Percentiles rank a stretch among this genome's conserved stretches.
These are phyloP conservation scores for Dendrobium officinale DNA, from an alignment of 106 monocot genomes.

Conservation along the genomic window DNA sequence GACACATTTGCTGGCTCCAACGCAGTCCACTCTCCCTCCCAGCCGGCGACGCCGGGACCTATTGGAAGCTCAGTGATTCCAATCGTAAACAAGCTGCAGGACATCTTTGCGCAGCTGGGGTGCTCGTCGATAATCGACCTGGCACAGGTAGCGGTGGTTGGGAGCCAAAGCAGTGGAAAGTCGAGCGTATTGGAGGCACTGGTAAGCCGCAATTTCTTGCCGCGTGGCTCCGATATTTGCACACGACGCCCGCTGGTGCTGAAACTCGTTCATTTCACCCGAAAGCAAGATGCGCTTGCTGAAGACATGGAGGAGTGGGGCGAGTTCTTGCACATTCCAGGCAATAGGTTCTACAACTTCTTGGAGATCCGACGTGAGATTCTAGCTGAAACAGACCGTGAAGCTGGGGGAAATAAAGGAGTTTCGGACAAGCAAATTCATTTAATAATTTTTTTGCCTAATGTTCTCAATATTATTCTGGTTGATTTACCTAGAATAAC, in stretches of 20 bases:
- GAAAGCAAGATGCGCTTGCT: background rate
- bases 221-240: too few species aligned
- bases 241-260: too few species aligned
- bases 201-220: too few species aligned
- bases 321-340: slow-evolving; percentile 80
- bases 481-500: too few species aligned
- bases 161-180: slow-evolving; percentile 89
- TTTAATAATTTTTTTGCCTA: too few species aligned
- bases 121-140: slow-evolving; percentile 62
- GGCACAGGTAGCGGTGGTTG: slow-evolving; percentile 68
- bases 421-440: too few species aligned
- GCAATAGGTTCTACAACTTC: slow-evolving; percentile 18
- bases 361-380: too few species aligned
- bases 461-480: too few species aligned
- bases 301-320: slow-evolving; percentile 32
- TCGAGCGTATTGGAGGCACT: too few species aligned
- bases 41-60: slow-evolving; percentile 18
- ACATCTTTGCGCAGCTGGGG: slow-evolving; percentile 48
- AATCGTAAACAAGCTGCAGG: slow-evolving; percentile 78
- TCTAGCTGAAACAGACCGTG: too few species aligned
- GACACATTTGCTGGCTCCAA: slow-evolving; percentile 2
- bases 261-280: background rate
- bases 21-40: background rate
- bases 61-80: slow-evolving; percentile 63
- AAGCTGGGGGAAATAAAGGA: background rate